These are phyloP conservation scores for Claviceps citrina DNA, from an alignment of 2,329 filamentous ascomycete species.

Conservation along the genomic window DNA sequence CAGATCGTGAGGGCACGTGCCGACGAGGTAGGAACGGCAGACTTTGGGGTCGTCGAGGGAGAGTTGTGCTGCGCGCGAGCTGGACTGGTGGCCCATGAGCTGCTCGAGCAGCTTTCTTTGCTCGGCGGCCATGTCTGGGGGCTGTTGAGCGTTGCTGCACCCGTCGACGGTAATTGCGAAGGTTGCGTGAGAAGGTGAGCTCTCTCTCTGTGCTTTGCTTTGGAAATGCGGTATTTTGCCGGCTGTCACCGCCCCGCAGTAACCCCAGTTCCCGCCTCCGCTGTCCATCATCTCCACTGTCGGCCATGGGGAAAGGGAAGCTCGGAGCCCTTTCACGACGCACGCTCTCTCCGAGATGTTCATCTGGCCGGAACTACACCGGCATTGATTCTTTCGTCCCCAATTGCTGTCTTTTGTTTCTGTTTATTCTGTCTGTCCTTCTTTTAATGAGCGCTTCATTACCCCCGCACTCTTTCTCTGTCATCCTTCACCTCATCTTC, in stretches of 20 bases:
- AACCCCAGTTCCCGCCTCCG: constrained; percentile 2
- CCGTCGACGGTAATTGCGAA: no score
- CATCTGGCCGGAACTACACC: constrained; percentile 8
- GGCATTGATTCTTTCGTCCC: constrained; percentile 5
- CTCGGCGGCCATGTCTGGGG: constrained; percentile 67
- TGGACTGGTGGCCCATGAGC: constrained; percentile 65
- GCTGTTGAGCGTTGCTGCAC: not conserved
- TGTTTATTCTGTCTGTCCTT: not conserved
- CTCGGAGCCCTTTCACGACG: constrained; percentile 1
- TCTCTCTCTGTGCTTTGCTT: no score
- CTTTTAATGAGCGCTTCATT: constrained; percentile 2
- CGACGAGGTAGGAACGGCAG: constrained; percentile 84
- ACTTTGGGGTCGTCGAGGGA: constrained; percentile 84
- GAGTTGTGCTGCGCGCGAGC: constrained; percentile 63
- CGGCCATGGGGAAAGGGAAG: constrained; percentile 1
- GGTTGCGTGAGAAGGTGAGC: no score
- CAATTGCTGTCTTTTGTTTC: not conserved
- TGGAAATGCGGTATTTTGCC: constrained; percentile 3
- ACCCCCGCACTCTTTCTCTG: constrained; percentile 4
- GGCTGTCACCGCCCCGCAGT: constrained; percentile 10
- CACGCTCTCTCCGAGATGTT: constrained; percentile 10
- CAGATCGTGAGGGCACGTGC: constrained; percentile 92
- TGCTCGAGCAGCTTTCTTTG: constrained; percentile 98
- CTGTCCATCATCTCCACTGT: no score
- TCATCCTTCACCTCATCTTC: not conserved